Evolutionary conservation across 106 monocot species (phyloP).

Genomic region (Platanthera guangdongensis): DNA sequence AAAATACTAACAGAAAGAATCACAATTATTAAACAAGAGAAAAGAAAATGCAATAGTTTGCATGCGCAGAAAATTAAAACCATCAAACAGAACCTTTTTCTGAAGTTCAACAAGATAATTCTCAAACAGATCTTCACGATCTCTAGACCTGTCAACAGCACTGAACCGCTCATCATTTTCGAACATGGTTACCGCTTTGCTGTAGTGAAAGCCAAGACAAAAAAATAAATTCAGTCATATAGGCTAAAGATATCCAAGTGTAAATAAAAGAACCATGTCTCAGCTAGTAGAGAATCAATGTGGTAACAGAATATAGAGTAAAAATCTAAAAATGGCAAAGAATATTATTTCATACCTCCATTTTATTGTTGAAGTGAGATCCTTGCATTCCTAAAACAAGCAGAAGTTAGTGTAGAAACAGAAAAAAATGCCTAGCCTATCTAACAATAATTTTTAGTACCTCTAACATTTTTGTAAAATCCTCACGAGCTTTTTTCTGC

Average conservation of each 20-base stretch:
- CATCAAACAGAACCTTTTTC: constrained; percentile 61
- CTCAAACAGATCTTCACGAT: constrained; percentile 92
- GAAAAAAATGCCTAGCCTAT: neutral
- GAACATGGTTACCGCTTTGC: constrained; percentile 85
- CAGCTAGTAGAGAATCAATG: neutral
- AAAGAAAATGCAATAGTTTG: neutral
- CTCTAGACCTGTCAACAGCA: constrained; percentile 80
- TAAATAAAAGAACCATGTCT: neutral
- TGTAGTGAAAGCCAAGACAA: constrained; percentile 15
- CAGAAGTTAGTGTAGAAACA: neutral
- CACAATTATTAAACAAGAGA: neutral
- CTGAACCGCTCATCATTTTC: constrained; percentile 85
- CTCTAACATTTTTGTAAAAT: constrained; percentile 88
- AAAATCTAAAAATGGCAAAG: neutral
- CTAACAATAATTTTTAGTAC: constrained; percentile 21
- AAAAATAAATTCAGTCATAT: neutral
- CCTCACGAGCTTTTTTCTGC: constrained; percentile 91
- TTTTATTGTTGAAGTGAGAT: constrained; percentile 66
- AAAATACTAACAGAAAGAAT: neutral
- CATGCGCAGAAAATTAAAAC: neutral
- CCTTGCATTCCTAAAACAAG: constrained; percentile 58
- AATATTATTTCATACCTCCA: constrained; percentile 49
- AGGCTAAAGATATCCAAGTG: neutral
- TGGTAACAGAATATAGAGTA: neutral
- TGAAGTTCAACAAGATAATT: constrained; percentile 71